Conservation (phyloP, 2,329 filamentous ascomycete genomes). For the Cordyceps pruinosa region DNA sequence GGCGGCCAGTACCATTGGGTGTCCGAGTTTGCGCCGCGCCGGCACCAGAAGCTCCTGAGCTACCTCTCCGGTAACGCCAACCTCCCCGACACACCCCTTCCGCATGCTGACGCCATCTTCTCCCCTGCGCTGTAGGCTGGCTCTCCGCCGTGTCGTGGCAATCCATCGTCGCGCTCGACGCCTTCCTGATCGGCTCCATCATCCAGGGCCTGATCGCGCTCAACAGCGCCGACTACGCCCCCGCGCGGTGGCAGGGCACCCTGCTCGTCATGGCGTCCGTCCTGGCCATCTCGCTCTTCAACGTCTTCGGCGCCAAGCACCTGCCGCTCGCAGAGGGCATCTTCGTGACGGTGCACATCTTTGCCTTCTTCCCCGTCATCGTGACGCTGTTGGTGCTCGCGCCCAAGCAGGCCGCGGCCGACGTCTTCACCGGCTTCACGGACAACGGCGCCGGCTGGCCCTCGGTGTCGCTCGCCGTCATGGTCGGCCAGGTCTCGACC, state of each 20-base stretch:
- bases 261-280: constrained; percentile 13
- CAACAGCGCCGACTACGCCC: constrained; percentile 26
- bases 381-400: constrained; percentile 16
- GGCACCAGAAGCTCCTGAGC: constrained; percentile 44
- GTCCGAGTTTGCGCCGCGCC: constrained; percentile 39
- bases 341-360: constrained; percentile 14
- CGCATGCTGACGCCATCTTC: neutral
- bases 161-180: constrained; percentile 30
- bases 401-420: constrained; percentile 8
- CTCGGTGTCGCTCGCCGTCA: constrained; percentile 11
- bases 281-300: constrained; percentile 4
- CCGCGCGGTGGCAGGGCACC: constrained; percentile 20
- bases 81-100: neutral
- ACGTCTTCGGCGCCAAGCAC: constrained; percentile 12
- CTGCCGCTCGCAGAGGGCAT: constrained; percentile 14
- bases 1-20: constrained; percentile 54
- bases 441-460: constrained; percentile 17
- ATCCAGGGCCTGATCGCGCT: constrained; percentile 37
- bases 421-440: constrained; percentile 15
- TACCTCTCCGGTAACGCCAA: constrained; percentile 31
- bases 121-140: constrained; percentile 30
- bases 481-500: constrained; percentile 16
- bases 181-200: constrained; percentile 37
- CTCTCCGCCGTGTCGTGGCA: constrained; percentile 41
- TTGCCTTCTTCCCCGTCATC: constrained; percentile 14